Conservation (phyloP, 1,284 basidiomycete genomes). For the Lentinula novae-zelandiae region DNA sequence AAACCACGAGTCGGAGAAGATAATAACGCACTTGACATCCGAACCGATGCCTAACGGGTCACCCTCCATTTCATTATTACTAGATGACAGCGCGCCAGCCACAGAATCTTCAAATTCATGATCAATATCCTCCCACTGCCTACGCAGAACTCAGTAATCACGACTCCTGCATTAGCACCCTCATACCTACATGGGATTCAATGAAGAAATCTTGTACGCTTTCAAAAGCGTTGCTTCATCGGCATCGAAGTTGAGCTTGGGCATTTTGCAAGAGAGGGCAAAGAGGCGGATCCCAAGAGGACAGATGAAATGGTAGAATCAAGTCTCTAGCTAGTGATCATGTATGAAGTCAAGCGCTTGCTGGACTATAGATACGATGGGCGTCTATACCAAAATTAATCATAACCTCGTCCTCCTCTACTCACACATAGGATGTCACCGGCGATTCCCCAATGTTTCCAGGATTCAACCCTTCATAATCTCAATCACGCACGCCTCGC, state of each 20-base stretch:
- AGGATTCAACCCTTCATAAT: too few relatives aligned
- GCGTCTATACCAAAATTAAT: too few relatives aligned
- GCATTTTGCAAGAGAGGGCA: slow-evolving; percentile 26
- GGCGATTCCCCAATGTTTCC: too few relatives aligned
- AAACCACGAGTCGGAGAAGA: not conserved
- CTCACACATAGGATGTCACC: too few relatives aligned
- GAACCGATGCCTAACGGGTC: slow-evolving; percentile 70
- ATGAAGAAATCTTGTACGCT: slow-evolving; percentile 68
- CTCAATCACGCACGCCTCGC: too few relatives aligned
- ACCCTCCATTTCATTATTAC: slow-evolving; percentile 50
- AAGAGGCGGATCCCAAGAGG: not conserved
- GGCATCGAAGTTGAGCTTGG: slow-evolving; percentile 58
- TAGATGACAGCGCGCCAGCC: slow-evolving; percentile 53
- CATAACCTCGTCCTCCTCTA: too few relatives aligned
- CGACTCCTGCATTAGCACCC: slow-evolving; percentile 2
- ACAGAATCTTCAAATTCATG: slow-evolving; percentile 71
- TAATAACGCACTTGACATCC: slow-evolving; percentile 52
- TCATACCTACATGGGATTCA: slow-evolving; percentile 57
- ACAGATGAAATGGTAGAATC: not conserved
- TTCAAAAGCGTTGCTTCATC: slow-evolving; percentile 75
- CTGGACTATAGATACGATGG: too few relatives aligned
- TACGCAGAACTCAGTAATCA: slow-evolving; percentile 22
- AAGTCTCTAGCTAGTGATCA: not conserved
- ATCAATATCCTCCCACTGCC: slow-evolving; percentile 80
- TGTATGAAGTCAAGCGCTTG: too few relatives aligned